phyloP scores from a whole-genome alignment of 129 eudicot genomes.

The carrot (Daucus carota) region DH1_v3.0 NC_030384.2:49789001-49789500 shows the following conservation, averaged over 20 bases:
- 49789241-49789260: not conserved
- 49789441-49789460: no score
- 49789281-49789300: not conserved
- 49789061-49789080: conserved; percentile 22
- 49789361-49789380: no score
- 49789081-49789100: not conserved
- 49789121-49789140: not conserved
- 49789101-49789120: not conserved
- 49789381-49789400: no score
- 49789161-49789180: not conserved
- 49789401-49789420: no score
- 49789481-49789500: no score
- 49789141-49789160: not conserved
- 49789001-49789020: not conserved
- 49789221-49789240: not conserved
- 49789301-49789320: no score
- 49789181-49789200: not conserved
- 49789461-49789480: no score
- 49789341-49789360: no score
- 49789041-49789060: conserved; percentile 72
- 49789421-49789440: no score
- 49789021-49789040: conserved; percentile 50
- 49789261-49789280: not conserved
- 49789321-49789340: no score
- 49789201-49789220: not conserved